Percentiles rank a stretch among this genome's conserved stretches.
These are phyloP conservation scores for Coniosporium apollinis DNA, from an alignment of 495 filamentous ascomycete species.

Conservation along the genomic window DNA sequence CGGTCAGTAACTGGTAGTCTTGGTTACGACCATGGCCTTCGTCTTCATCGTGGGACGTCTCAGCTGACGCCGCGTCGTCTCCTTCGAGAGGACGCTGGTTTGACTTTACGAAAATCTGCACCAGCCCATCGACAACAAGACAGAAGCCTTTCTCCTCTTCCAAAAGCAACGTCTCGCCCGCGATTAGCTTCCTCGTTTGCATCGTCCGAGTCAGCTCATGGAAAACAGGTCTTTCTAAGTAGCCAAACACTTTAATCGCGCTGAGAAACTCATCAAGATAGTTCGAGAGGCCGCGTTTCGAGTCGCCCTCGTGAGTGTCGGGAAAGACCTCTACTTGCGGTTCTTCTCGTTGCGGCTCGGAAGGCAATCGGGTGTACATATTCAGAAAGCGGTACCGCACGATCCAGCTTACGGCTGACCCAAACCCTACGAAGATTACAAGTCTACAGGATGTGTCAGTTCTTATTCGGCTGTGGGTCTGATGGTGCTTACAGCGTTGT, in stretches of 20 bases:
- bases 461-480: background rate
- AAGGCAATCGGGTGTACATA: slow-evolving; percentile 85
- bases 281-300: slow-evolving; percentile 78
- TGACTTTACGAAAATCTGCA: slow-evolving; percentile 97
- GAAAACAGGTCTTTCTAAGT: slow-evolving; percentile 89
- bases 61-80: slow-evolving; percentile 19
- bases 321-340: slow-evolving; percentile 90
- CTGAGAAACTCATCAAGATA: slow-evolving; percentile 97
- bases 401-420: slow-evolving; percentile 76
- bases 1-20: slow-evolving; percentile 84
- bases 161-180: slow-evolving; percentile 82
- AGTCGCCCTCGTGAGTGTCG: slow-evolving; percentile 74
- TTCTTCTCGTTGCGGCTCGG: slow-evolving; percentile 90
- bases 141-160: slow-evolving; percentile 98
- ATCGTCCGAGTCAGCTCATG: slow-evolving; percentile 94
- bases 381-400: slow-evolving; percentile 87
- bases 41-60: slow-evolving; percentile 14
- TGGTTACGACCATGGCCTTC: slow-evolving; percentile 41
- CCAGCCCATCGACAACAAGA: slow-evolving; percentile 87
- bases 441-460: slow-evolving; percentile 33
- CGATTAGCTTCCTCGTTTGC: slow-evolving; percentile 92
- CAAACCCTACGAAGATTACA: slow-evolving; percentile 57
- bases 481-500: slow-evolving; percentile 60
- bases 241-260: slow-evolving; percentile 98
- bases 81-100: slow-evolving; percentile 36